Percentiles rank a stretch among this genome's conserved stretches.
Conservation (phyloP, 2,329 filamentous ascomycete species). For the Pseudogymnoascus sp. region DNA sequence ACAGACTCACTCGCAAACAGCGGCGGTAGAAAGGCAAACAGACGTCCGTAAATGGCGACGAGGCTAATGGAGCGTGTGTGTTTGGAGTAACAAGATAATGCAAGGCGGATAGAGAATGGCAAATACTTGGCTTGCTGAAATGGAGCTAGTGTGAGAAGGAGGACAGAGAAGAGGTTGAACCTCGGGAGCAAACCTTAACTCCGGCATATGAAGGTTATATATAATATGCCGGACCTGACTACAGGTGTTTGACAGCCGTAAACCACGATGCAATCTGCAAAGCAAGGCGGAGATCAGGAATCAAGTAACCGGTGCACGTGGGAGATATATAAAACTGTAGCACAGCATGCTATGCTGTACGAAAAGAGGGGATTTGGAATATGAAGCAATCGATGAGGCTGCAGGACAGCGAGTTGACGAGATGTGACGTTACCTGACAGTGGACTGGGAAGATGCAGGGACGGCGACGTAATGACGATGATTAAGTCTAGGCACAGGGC, state of each 20-base stretch:
- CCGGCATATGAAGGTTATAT: neutral
- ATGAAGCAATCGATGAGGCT: neutral
- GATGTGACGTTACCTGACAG: too few relatives aligned
- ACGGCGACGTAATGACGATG: neutral
- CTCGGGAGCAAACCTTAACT: neutral
- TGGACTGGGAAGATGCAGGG: neutral
- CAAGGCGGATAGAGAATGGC: neutral
- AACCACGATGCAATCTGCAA: neutral
- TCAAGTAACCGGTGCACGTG: conserved; percentile 1
- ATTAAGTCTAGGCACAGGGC: neutral
- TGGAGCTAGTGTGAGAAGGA: neutral
- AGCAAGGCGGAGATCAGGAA: neutral
- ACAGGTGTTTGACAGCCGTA: neutral
- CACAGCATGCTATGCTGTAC: neutral
- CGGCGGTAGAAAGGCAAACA: neutral
- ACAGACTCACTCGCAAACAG: neutral
- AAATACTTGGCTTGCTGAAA: neutral
- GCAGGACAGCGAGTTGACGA: neutral
- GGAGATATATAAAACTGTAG: neutral
- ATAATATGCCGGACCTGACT: neutral
- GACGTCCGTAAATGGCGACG: neutral
- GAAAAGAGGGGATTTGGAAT: neutral
- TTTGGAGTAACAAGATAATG: conserved; percentile 1
- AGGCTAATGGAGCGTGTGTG: neutral
- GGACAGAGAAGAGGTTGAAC: neutral